Base-by-base conservation (phyloP, 2,329 filamentous ascomycete genomes). In the Nigrospora sphaerica region DNA sequence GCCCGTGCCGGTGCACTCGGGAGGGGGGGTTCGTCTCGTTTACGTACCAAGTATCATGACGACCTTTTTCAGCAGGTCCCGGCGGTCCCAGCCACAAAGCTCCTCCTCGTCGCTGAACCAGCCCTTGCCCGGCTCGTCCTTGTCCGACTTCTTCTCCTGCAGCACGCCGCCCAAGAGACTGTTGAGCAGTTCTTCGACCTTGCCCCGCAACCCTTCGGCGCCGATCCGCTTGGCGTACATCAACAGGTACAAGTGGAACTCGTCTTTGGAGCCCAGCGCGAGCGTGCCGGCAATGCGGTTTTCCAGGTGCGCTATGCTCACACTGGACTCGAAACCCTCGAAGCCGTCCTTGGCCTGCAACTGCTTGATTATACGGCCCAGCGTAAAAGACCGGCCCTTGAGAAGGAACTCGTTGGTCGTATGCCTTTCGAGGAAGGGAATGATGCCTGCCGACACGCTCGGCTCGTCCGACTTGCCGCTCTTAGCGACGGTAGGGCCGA, bases 201-300 rank as follows among this genome's bases (percentile, higher is more conserved):
- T 98, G 47, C 81, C 77, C 55, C 85, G 82, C 44, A 92, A 71
- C 0, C 90, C 90, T 64, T 98, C 95, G 0, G 90, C 89, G 1
- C 93, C 93, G 6, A 98, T 79, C 1, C 93, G 83, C 70, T 96
- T 97, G 4, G 91, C 92, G 60, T 98, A 98, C 90, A 97, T 97
- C 59, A 90, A 86, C n/a, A 98, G 72, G 60, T 97, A 97, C 1
- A 95, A 74, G 47, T 89, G 82, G 69, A 97, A 98, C 63, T 98
- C 93, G 48, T 97, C 91, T 56, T 83, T 86, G 0, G 93, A 86
- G 4, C 86, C 88, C 1, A 98, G 72, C 49, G 88, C 85, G 61
- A 95, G 70, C 0, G 93, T 88, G 4, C 89, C 95, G 3, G 93
- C 92, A 39, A 98, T 84, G 35, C 95, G 81, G 59, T 96, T 97